Conservation (phyloP, 306 rosid genomes). For the Vicia faba region DNA sequence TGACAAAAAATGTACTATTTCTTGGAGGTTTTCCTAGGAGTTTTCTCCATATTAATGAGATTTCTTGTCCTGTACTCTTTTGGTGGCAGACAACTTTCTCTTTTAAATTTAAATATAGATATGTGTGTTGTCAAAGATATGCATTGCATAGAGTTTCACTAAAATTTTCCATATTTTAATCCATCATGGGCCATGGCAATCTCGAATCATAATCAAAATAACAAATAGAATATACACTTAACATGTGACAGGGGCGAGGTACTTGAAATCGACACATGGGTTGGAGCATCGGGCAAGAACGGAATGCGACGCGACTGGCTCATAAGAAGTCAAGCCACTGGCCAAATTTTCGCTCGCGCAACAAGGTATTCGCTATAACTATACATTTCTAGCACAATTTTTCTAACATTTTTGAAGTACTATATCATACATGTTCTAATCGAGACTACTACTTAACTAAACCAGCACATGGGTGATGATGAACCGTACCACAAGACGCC, state of each 20-base stretch:
- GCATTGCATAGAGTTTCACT: conserved; percentile 30
- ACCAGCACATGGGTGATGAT: conserved; percentile 98
- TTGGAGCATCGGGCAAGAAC: conserved; percentile 93
- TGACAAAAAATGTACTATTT: conserved; percentile 32
- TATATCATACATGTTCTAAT: conserved; percentile 21
- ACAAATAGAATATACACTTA: conserved; percentile 23
- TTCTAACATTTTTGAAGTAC: neutral
- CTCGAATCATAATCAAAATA: neutral
- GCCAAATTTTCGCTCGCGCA: conserved; percentile 70
- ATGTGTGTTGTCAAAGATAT: conserved; percentile 9
- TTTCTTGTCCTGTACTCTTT: conserved; percentile 29
- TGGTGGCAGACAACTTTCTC: conserved; percentile 1
- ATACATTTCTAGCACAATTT: conserved; percentile 29
- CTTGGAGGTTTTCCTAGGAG: conserved; percentile 33
- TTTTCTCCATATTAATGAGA: conserved; percentile 25
- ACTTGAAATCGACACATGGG: conserved; percentile 92
- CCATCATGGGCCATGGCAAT: conserved; percentile 10
- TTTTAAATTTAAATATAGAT: conserved; percentile 15
- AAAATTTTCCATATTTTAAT: conserved; percentile 8
- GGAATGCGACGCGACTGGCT: conserved; percentile 94
- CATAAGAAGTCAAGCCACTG: conserved; percentile 78
- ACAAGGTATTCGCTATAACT: conserved; percentile 50
- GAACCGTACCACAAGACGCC: conserved; percentile 90
- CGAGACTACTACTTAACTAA: conserved; percentile 17
- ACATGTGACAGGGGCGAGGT: conserved; percentile 81